A percentile compares a stretch with the other conserved stretches of the same genome.
These are phyloP conservation scores for Haplosporangium gracile DNA, from an alignment of 192 early-diverging fungal species.

Conservation along the genomic window DNA sequence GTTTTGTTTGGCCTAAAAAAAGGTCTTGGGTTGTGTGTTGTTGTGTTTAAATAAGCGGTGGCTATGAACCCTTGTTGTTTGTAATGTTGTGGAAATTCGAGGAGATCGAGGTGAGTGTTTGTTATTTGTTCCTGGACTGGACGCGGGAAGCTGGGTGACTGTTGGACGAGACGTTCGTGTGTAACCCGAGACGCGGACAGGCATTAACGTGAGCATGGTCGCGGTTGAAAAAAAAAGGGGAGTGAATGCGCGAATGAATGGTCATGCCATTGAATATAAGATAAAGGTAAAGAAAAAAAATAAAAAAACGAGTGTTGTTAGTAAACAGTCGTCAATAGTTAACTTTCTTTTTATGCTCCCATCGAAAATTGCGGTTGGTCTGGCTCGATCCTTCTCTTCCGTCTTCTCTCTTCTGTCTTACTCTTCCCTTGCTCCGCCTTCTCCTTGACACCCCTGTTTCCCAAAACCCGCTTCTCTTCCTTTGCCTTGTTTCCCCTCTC, in stretches of 20 bases:
- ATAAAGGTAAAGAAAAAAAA: neutral
- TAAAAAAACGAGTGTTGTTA: slow-evolving; percentile 3
- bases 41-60: neutral
- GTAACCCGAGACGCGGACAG: slow-evolving; percentile 6
- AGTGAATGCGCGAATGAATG: neutral
- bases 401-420: neutral
- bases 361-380: neutral
- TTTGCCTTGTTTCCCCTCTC: neutral
- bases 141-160: neutral
- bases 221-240: slow-evolving; percentile 4
- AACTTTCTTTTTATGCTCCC: neutral
- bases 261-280: neutral
- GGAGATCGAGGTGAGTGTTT: neutral
- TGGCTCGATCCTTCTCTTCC: neutral
- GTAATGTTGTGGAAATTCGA: neutral
- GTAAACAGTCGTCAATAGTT: neutral
- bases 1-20: neutral
- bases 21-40: neutral
- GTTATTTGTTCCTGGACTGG: neutral
- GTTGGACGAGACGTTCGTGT: neutral
- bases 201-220: neutral
- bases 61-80: neutral
- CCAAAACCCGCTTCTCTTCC: neutral
- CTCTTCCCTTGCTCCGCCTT: no score
- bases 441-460: neutral